Conservation (phyloP, 768 basidiomycete species). For the Auricularia auricula-judae region DNA sequence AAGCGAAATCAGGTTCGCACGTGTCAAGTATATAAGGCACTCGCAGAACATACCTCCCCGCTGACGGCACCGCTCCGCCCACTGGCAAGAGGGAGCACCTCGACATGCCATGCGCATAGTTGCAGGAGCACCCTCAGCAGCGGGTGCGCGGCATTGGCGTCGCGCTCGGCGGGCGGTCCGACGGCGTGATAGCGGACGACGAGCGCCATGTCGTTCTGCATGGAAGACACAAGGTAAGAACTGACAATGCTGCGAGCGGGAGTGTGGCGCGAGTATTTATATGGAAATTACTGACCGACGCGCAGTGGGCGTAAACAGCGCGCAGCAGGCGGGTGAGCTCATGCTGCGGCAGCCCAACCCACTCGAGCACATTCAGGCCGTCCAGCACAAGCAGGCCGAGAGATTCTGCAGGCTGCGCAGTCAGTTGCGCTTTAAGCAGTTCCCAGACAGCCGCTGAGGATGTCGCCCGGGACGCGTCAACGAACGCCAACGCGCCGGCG, state of each 20-base stretch:
- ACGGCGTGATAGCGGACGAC: constrained; percentile 54
- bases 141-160: constrained; percentile 44
- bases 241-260: not conserved
- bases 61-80: constrained; percentile 70
- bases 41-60: constrained; percentile 45
- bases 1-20: not conserved
- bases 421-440: not conserved
- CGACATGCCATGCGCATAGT: constrained; percentile 56
- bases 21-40: not conserved
- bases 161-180: not conserved
- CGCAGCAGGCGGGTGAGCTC: constrained; percentile 50
- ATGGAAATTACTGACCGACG: constrained; percentile 6
- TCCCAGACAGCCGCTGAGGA: not conserved
- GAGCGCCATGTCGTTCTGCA: constrained; percentile 41
- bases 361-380: constrained; percentile 55
- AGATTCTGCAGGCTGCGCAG: not conserved
- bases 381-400: constrained; percentile 52
- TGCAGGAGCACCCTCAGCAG: constrained; percentile 50
- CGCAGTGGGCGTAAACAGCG: constrained; percentile 44
- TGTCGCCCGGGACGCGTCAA: not conserved
- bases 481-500: not conserved
- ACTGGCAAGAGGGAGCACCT: constrained; percentile 59
- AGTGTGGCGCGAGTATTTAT: not conserved
- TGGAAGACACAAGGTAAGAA: constrained; percentile 1
- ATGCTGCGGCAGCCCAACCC: constrained; percentile 47